Base-by-base conservation (phyloP, 805 yeast genomes). In the Metschnikowia picachoensis region DNA sequence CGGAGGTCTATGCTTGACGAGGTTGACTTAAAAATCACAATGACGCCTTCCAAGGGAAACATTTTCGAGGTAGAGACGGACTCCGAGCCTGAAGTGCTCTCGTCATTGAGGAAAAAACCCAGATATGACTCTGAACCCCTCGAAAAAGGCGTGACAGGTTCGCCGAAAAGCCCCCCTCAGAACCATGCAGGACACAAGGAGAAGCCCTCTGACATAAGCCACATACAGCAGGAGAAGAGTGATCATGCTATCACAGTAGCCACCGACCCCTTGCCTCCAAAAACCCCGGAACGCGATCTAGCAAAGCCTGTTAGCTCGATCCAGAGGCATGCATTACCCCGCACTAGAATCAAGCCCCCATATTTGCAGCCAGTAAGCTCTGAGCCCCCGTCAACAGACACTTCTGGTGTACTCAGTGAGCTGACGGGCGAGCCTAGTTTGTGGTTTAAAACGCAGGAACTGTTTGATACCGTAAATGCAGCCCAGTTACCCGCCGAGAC, bases 11-110 rank as follows among this genome's bases (percentile, higher is more conserved):
- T 49, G 53, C 45, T 50, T 12, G 47, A 43, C 11, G 48, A 45
- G n/a, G 44, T 38, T 8, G 48, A 36, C 27, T 29, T 48, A 9
- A 47, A 50, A 13, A 31, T 41, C 36, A 29, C 52, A 7, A 43
- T 39, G 17, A 34, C 51, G 5, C 57, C 52, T 2, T 35, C 51
- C 2, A 53, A 51, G 35, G 59, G 59, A 28, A 55, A 53, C 27
- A 14, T 55, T 10, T 55, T 55, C 35, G 57, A 46, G 11, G 46
- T 55, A 4, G 57, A 53, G 3, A 41, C 52, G 7, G 57, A 48
- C 16, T 53, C 57, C 2, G 59, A 55, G 14, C 27, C 47, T 1
- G 57, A 51, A 15, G 12, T 47, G 15, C 54, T 51, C 14, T 49
- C 57, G 8, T 49, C 57, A 1, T 39, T 34, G 20, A 39, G 47